Conservation (phyloP, 2,329 filamentous ascomycete species). For the Colletotrichum sansevieriae region DNA sequence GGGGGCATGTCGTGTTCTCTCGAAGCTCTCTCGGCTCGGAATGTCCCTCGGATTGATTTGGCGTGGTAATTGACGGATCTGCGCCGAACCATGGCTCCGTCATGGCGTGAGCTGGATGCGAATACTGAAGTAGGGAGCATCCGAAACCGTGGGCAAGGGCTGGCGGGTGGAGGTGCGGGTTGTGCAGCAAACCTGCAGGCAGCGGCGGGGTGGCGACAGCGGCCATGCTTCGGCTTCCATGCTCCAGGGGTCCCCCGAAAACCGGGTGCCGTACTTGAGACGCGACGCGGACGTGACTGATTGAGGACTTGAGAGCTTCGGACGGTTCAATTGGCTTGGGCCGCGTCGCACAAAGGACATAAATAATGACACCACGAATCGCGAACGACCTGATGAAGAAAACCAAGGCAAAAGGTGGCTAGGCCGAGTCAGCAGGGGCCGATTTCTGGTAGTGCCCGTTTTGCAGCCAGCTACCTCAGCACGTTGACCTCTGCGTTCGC, state of each 20-base stretch:
- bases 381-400: background rate
- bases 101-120: constrained; percentile 16
- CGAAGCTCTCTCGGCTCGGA: constrained; percentile 4
- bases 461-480: too few species aligned
- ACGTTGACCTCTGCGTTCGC: constrained; percentile 3
- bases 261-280: constrained; percentile 14
- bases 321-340: background rate
- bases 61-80: background rate
- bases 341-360: background rate
- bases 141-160: constrained; percentile 16
- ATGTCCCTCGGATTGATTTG: constrained; percentile 9
- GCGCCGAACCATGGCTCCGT: constrained; percentile 9
- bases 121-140: constrained; percentile 12
- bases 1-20: background rate
- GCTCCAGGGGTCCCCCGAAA: constrained; percentile 4
- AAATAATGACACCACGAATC: background rate
- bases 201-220: constrained; percentile 19
- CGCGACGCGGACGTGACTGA: background rate
- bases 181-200: background rate
- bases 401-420: background rate
- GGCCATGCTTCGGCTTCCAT: background rate
- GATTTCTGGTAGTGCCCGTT: background rate
- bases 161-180: background rate
- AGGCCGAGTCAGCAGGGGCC: constrained; percentile 17
- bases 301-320: too few species aligned